phyloP scores from a whole-genome alignment of 1,284 basidiomycete species.

The Apiotrichum montevideense region DNA sequence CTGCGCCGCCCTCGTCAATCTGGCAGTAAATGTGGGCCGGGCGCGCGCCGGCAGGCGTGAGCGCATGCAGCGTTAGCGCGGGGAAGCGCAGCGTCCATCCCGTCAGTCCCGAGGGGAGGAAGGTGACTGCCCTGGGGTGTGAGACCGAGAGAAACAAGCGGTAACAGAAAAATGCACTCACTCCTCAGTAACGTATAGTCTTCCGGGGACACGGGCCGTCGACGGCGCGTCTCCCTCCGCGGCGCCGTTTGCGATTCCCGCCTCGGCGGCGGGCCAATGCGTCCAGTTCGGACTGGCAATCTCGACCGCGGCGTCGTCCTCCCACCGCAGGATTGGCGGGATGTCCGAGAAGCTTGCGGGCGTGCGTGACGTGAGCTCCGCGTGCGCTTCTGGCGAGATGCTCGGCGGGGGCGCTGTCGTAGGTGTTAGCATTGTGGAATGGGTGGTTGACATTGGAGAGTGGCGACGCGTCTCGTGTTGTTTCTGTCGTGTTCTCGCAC shows the following conservation, averaged over 20 bases:
- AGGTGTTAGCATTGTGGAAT: slow-evolving; percentile 17
- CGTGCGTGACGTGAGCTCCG: slow-evolving; percentile 60
- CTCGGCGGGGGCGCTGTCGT: slow-evolving; percentile 29
- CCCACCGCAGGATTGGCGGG: slow-evolving; percentile 67
- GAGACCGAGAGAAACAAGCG: neutral
- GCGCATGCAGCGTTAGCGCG: slow-evolving; percentile 77
- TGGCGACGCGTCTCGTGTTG: neutral
- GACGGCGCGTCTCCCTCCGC: neutral
- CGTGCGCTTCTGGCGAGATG: slow-evolving; percentile 65
- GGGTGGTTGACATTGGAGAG: neutral
- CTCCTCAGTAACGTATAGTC: slow-evolving; percentile 77
- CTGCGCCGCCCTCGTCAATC: slow-evolving; percentile 57
- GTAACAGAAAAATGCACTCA: slow-evolving; percentile 38
- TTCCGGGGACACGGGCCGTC: slow-evolving; percentile 51
- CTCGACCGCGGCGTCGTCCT: slow-evolving; percentile 60
- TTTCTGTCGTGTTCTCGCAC: neutral
- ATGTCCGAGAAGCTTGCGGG: slow-evolving; percentile 74
- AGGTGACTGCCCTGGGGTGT: slow-evolving; percentile 60
- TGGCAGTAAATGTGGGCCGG: slow-evolving; percentile 79
- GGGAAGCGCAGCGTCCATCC: slow-evolving; percentile 79
- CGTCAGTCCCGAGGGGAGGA: slow-evolving; percentile 55
- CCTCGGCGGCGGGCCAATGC: slow-evolving; percentile 33
- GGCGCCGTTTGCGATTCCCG: neutral
- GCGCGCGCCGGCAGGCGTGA: slow-evolving; percentile 57
- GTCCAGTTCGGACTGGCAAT: slow-evolving; percentile 60